A percentile compares a stretch with the other conserved stretches of the same genome.
Evolutionary conservation across 495 filamentous ascomycete genomes (phyloP).

Genomic region (Acidomyces sp.): DNA sequence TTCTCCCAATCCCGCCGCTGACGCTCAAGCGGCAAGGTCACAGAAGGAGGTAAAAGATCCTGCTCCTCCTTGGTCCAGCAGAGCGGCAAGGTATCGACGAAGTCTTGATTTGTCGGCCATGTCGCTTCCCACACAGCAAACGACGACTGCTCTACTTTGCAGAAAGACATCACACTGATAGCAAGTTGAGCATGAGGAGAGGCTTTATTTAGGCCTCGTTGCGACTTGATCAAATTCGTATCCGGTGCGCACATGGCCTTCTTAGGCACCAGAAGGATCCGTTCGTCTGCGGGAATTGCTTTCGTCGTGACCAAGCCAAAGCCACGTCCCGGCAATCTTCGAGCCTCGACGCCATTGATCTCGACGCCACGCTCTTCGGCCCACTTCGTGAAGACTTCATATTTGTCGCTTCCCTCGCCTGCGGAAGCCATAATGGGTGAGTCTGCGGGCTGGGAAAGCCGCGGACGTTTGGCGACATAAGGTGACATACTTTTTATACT

Average conservation of each 20-base stretch:
- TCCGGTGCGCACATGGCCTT: slow-evolving; percentile 48
- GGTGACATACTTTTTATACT: no score
- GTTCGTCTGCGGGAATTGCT: slow-evolving; percentile 43
- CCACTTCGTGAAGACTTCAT: slow-evolving; percentile 13
- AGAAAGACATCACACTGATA: slow-evolving; percentile 35
- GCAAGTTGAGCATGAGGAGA: slow-evolving; percentile 23
- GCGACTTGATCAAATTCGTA: slow-evolving; percentile 24
- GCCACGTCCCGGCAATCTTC: slow-evolving; percentile 50
- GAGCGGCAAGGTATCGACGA: slow-evolving; percentile 53
- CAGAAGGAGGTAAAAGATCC: slow-evolving; percentile 33
- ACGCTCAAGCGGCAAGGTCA: slow-evolving; percentile 5
- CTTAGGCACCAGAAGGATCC: slow-evolving; percentile 50
- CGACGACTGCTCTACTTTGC: slow-evolving; percentile 45
- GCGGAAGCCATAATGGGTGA: no score
- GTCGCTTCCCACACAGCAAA: slow-evolving; percentile 50
- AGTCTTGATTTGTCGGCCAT: slow-evolving; percentile 48
- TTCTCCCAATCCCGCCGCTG: slow-evolving; percentile 9
- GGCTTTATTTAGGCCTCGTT: neutral
- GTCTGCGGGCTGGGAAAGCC: no score
- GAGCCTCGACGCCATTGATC: slow-evolving; percentile 47
- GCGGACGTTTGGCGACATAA: no score
- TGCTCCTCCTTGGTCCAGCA: slow-evolving; percentile 46
- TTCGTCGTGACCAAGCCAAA: slow-evolving; percentile 61
- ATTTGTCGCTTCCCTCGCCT: no score
- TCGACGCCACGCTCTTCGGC: slow-evolving; percentile 14